A percentile compares a stretch with the other conserved stretches of the same genome.
phyloP scores from a whole-genome alignment of 306 rosid species.

The Hylodesmum podocarpum region DNA sequence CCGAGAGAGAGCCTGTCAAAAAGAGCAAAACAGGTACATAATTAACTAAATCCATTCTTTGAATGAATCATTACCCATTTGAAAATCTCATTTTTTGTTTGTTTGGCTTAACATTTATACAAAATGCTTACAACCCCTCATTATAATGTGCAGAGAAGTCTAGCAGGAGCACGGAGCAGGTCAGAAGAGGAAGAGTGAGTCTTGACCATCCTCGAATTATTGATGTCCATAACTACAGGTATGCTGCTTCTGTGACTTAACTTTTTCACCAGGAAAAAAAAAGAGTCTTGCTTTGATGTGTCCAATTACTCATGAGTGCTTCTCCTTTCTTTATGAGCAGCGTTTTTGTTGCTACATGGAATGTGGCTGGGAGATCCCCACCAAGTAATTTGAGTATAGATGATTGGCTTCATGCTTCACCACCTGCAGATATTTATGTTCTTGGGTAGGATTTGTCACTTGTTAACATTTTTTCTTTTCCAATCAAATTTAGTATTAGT shows the following conservation, averaged over 20 bases:
- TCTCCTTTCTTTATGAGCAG: slow-evolving; percentile 43
- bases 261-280: background rate
- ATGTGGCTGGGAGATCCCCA: slow-evolving; percentile 98
- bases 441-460: slow-evolving; percentile 71
- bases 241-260: slow-evolving; percentile 27
- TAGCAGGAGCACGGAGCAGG: slow-evolving; percentile 65
- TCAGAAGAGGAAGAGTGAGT: slow-evolving; percentile 73
- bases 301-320: slow-evolving; percentile 30
- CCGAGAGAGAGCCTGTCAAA: slow-evolving; percentile 92
- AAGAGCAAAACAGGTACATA: slow-evolving; percentile 94
- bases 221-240: slow-evolving; percentile 96
- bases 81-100: background rate
- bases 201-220: slow-evolving; percentile 95
- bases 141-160: slow-evolving; percentile 71
- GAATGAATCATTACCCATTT: slow-evolving; percentile 1
- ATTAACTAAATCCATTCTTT: slow-evolving; percentile 10
- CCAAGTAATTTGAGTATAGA: slow-evolving; percentile 82
- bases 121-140: slow-evolving; percentile 1
- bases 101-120: background rate
- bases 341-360: slow-evolving; percentile 96
- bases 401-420: slow-evolving; percentile 93
- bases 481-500: slow-evolving; percentile 2
- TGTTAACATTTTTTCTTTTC: background rate
- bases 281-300: slow-evolving; percentile 19
- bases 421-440: slow-evolving; percentile 98